Conservation (phyloP, 225 moss, liverwort and hornwort species). For the Pseudoscleropodium purum region DNA sequence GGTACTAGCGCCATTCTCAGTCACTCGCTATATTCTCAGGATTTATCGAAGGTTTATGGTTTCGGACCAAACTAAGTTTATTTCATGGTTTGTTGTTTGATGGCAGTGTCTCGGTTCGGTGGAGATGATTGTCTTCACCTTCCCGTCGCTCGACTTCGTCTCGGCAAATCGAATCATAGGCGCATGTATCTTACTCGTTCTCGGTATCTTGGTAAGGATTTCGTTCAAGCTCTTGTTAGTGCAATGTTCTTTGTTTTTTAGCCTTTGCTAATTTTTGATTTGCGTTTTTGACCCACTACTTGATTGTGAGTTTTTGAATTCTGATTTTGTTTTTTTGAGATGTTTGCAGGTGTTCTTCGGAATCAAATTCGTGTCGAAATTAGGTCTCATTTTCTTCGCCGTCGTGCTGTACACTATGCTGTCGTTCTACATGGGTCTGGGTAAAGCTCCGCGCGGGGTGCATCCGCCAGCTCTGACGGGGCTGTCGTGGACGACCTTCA, state of each 20-base stretch:
- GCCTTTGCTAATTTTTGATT: background rate
- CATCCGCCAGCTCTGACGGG: slow-evolving; percentile 66
- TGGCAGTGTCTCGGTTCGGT: slow-evolving; percentile 84
- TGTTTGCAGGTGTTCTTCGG: slow-evolving; percentile 80
- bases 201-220: slow-evolving; percentile 33
- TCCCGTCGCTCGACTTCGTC: slow-evolving; percentile 49
- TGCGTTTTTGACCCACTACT: background rate
- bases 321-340: background rate
- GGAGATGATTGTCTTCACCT: slow-evolving; percentile 86
- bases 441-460: slow-evolving; percentile 56
- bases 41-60: background rate
- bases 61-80: background rate
- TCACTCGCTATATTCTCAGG: background rate
- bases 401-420: slow-evolving; percentile 83
- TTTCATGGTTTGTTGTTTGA: background rate
- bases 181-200: slow-evolving; percentile 42
- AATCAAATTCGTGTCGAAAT: slow-evolving; percentile 81
- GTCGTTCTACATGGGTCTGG: slow-evolving; percentile 80
- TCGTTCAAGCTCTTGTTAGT: background rate
- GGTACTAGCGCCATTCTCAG: slow-evolving; percentile 12
- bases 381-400: slow-evolving; percentile 72
- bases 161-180: slow-evolving; percentile 71
- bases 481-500: slow-evolving; percentile 85
- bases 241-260: background rate
- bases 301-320: background rate